phyloP scores from a whole-genome alignment of 2,329 filamentous ascomycete species.

The Exophiala sp. region DNA sequence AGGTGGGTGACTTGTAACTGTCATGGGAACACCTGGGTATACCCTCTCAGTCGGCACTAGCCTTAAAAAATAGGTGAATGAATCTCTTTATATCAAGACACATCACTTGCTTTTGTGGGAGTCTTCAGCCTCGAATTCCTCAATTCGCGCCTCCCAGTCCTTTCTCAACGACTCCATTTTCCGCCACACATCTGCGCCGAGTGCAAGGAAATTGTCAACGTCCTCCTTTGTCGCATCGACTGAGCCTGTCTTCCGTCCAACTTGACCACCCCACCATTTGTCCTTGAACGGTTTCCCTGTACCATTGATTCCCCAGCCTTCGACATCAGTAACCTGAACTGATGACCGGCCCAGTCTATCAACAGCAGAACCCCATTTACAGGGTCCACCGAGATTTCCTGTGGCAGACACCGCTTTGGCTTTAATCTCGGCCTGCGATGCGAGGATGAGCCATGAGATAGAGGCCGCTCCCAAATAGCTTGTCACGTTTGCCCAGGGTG shows the following conservation, averaged over 20 bases:
- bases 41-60: background rate
- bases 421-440: slow-evolving; percentile 49
- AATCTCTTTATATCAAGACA: too few species aligned
- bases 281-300: slow-evolving; percentile 35
- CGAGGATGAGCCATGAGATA: slow-evolving; percentile 73
- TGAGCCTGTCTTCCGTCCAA: slow-evolving; percentile 57
- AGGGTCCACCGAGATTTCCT: slow-evolving; percentile 58
- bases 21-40: background rate
- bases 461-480: slow-evolving; percentile 73
- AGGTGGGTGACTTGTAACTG: slow-evolving; percentile 1
- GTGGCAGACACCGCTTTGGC: slow-evolving; percentile 43
- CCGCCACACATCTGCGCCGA: slow-evolving; percentile 62
- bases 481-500: slow-evolving; percentile 80
- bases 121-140: slow-evolving; percentile 34
- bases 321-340: slow-evolving; percentile 70
- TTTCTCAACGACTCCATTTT: slow-evolving; percentile 68
- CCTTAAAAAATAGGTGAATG: too few species aligned
- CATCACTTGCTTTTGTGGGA: background rate
- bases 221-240: slow-evolving; percentile 59
- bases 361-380: slow-evolving; percentile 82
- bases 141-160: slow-evolving; percentile 59
- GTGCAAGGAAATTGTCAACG: slow-evolving; percentile 58
- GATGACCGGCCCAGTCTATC: slow-evolving; percentile 56
- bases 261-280: slow-evolving; percentile 44
- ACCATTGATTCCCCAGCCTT: slow-evolving; percentile 73